Evolutionary conservation across 1,284 basidiomycete species (phyloP).

Genomic region (Apiotrichum montevideense): DNA sequence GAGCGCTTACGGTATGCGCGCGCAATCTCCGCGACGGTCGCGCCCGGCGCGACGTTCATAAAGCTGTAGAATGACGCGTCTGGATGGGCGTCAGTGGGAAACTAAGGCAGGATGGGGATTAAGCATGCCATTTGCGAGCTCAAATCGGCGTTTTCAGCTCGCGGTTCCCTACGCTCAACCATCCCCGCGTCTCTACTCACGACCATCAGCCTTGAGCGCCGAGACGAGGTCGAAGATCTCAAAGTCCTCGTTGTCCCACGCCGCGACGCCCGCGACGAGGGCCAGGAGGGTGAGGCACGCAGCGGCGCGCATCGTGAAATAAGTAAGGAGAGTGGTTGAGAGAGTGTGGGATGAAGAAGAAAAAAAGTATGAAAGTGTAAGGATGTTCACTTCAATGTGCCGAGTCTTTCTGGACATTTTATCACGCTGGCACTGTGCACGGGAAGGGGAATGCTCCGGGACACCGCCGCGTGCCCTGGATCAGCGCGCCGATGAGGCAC

Average conservation of each 20-base stretch:
- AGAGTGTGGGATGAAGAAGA: background rate
- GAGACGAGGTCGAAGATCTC: slow-evolving; percentile 95
- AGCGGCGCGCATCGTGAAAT: slow-evolving; percentile 4
- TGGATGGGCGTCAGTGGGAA: slow-evolving; percentile 25
- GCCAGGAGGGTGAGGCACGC: slow-evolving; percentile 7
- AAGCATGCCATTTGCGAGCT: too few relatives aligned
- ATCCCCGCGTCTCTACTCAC: slow-evolving; percentile 42
- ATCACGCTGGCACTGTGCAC: too few relatives aligned
- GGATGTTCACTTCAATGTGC: too few relatives aligned
- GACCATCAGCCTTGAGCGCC: slow-evolving; percentile 73
- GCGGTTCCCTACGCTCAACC: background rate
- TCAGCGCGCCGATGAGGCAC: too few relatives aligned
- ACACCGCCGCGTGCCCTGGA: too few relatives aligned
- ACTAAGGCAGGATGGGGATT: too few relatives aligned
- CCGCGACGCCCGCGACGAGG: slow-evolving; percentile 10
- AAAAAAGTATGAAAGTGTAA: background rate
- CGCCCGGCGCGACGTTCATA: slow-evolving; percentile 65
- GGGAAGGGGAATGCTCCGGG: too few relatives aligned
- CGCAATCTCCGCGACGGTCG: slow-evolving; percentile 65
- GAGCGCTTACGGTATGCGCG: slow-evolving; percentile 87
- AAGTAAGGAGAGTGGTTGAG: background rate
- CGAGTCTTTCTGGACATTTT: too few relatives aligned
- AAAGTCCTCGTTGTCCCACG: slow-evolving; percentile 66
- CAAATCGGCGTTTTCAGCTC: too few relatives aligned
- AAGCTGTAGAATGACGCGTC: slow-evolving; percentile 84